Evolutionary conservation across 345 rosid species (phyloP), one percentile per base, ranked within the genome.

Genomic region (Arabis alpina): DNA sequence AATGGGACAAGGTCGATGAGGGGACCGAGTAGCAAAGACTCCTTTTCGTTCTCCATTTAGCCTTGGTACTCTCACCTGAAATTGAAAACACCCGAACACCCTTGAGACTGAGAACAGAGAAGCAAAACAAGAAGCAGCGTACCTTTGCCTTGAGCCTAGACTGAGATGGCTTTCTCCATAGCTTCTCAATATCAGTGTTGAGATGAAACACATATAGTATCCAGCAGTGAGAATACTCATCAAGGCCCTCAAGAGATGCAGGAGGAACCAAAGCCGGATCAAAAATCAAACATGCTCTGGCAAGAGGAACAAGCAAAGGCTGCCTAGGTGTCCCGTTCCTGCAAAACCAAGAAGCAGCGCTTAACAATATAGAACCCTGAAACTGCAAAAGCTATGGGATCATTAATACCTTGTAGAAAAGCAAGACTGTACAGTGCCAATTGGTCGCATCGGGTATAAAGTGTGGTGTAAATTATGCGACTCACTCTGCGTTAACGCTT

Each of bases 271-370:
- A 81, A 48, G 91, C 72, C 24, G 80, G 65, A 81, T 88, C 81
- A 77, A 93, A 93, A 47, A 61, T 54, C 77, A 93, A 79, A 70
- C 86, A 74, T 10, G 96, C 98, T 72, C 92, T 87, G 6, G 97
- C 94, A 58, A 86, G 87, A 64, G 97, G 88, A 54, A 93, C 96
- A 52, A 93, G 86, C 68, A 91, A 78, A 16, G 98, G 94, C 77
- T 87, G 98, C 81, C 96, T 86, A 5, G 96, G 97, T 30, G 97
- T 91, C 68, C 98, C 97, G 62, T 91, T 88, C 79, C 96, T 93
- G 80, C 49, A 73, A 28, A 23, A 61, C 54, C 42, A 49, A 72
- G n/a, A 57, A 14, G 15, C 45, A 32, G 7, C 36, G 2, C 36
- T 5, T 5, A 32, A 32, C 36, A 32, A 0, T 32, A 14, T 15